These are phyloP conservation scores for Heliosperma pusillum DNA, from an alignment of 148 eudicot genomes.

Conservation along the genomic window DNA sequence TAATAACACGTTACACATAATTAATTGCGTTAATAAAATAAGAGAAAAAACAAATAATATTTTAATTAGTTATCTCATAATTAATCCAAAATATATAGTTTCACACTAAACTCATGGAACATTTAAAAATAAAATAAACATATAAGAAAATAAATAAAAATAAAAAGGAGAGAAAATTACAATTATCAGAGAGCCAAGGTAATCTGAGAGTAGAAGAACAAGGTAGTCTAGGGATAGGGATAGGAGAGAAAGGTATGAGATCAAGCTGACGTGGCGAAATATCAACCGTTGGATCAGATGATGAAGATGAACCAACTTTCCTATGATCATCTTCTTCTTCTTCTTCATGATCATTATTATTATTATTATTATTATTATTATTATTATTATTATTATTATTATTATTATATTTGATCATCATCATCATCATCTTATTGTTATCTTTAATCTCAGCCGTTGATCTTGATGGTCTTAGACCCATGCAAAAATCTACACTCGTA, in stretches of 20 bases:
- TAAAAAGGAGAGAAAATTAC: conserved; percentile 9
- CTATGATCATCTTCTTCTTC: not conserved
- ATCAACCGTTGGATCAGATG: conserved; percentile 24
- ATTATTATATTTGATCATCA: not conserved
- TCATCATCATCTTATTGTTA: not conserved
- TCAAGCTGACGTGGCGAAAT: conserved; percentile 25
- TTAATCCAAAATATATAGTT: not conserved
- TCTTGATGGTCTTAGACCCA: conserved; percentile 22
- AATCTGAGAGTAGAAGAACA: conserved; percentile 24
- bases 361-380: too few relatives aligned
- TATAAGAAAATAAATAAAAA: not conserved
- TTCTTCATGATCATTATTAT: not conserved
- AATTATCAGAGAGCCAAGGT: conserved; percentile 35
- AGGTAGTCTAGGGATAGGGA: conserved; percentile 22
- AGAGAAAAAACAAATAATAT: too few relatives aligned
- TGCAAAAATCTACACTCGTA: conserved; percentile 19
- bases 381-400: too few relatives aligned
- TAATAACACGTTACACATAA: not conserved
- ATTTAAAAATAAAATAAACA: not conserved
- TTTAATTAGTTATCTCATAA: not conserved
- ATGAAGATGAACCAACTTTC: conserved; percentile 20
- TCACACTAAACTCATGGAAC: not conserved
- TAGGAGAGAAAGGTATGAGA: conserved; percentile 32
- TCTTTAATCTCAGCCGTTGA: conserved; percentile 26
- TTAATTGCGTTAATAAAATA: not conserved